A percentile compares a stretch with the other conserved stretches of the same genome.
Conservation (phyloP, 2,329 filamentous ascomycete species). For the Lasiodiplodia sp. region DNA sequence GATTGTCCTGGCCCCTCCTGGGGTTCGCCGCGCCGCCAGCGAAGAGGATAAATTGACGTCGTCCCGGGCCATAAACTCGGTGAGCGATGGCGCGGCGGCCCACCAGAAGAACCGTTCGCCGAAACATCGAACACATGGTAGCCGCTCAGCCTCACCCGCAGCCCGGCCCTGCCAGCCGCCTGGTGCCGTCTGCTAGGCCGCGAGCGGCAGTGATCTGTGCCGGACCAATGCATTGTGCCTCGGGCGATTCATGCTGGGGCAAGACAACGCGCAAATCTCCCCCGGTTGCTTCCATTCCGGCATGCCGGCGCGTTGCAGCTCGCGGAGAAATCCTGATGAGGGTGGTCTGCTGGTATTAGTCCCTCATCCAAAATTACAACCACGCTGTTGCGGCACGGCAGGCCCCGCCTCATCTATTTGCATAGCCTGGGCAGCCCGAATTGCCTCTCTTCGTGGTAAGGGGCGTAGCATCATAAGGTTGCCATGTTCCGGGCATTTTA, state of each 20-base stretch:
- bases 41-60: slow-evolving; percentile 21
- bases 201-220: slow-evolving; percentile 16
- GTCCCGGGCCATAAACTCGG: not conserved
- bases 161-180: not conserved
- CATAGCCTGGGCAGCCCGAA: not conserved
- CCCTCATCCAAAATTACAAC: not conserved
- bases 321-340: slow-evolving; percentile 4
- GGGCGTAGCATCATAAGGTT: slow-evolving; percentile 13
- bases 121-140: not conserved
- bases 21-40: slow-evolving; percentile 2
- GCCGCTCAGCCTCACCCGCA: slow-evolving; percentile 14
- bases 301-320: not conserved
- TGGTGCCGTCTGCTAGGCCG: slow-evolving; percentile 20
- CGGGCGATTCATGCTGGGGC: slow-evolving; percentile 1
- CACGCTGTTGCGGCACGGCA: not conserved
- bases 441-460: not conserved
- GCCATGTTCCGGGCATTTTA: not conserved
- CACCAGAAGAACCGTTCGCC: too few relatives aligned
- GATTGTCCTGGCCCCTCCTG: not conserved
- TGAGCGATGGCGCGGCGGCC: not conserved
- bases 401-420: not conserved
- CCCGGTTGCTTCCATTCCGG: slow-evolving; percentile 6
- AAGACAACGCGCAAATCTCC: not conserved
- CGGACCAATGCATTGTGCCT: not conserved
- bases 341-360: not conserved